phyloP scores from a whole-genome alignment of 768 basidiomycete genomes.

The Stropharia rugosoannulata region DNA sequence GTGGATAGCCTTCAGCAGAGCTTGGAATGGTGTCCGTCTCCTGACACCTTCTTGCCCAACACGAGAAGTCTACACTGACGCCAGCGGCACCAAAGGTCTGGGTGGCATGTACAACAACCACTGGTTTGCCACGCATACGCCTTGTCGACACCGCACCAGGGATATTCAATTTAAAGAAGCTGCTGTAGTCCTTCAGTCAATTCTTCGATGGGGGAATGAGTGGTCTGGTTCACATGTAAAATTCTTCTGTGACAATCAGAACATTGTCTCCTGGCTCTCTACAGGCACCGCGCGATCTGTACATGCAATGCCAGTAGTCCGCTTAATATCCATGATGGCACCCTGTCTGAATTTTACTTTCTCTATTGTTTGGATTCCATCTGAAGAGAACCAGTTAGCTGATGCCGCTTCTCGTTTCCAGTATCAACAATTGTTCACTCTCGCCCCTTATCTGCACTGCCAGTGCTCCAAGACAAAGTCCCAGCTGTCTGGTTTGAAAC shows the following conservation, averaged over 20 bases:
- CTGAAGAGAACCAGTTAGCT: slow-evolving; percentile 20
- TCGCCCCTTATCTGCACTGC: too few species aligned
- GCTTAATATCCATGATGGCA: slow-evolving; percentile 15
- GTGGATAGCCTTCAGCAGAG: slow-evolving; percentile 25
- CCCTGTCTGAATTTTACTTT: slow-evolving; percentile 19
- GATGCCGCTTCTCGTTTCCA: slow-evolving; percentile 27
- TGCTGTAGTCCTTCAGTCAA: slow-evolving; percentile 27
- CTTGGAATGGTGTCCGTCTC: slow-evolving; percentile 30
- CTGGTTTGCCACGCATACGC: slow-evolving; percentile 25
- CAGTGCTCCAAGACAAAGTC: neutral
- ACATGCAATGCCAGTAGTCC: slow-evolving; percentile 13
- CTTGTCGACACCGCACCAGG: slow-evolving; percentile 17
- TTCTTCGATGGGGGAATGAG: slow-evolving; percentile 25
- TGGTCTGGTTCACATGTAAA: slow-evolving; percentile 22
- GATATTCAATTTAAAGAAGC: slow-evolving; percentile 36
- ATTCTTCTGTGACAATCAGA: too few species aligned
- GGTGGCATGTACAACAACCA: slow-evolving; percentile 19
- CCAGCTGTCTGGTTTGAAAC: neutral
- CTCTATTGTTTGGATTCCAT: slow-evolving; percentile 22
- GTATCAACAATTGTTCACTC: slow-evolving; percentile 11
- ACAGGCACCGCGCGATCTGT: slow-evolving; percentile 5
- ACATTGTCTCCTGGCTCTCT: slow-evolving; percentile 15
- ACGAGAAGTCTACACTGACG: slow-evolving; percentile 27
- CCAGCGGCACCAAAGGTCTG: slow-evolving; percentile 29
- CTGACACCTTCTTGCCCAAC: slow-evolving; percentile 8